phyloP scores from a whole-genome alignment of 495 filamentous ascomycete genomes.

The Stereocaulon alpinum region DNA sequence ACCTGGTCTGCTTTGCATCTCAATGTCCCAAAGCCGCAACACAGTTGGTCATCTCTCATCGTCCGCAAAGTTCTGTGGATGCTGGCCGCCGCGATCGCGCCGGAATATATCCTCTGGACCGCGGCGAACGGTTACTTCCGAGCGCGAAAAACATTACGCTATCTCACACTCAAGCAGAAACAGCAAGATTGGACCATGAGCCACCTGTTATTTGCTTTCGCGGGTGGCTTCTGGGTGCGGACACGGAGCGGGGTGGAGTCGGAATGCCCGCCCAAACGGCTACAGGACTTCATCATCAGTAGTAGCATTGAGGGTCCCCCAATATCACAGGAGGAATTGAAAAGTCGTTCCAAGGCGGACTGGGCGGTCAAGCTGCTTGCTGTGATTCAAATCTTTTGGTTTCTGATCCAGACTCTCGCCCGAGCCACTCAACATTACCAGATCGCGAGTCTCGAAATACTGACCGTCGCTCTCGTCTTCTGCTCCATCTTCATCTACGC shows the following conservation, averaged over 20 bases:
- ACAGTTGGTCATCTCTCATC: background rate
- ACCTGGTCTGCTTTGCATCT: conserved; percentile 11
- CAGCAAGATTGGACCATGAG: conserved; percentile 17
- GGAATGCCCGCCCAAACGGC: background rate
- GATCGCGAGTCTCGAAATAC: conserved; percentile 25
- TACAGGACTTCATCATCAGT: background rate
- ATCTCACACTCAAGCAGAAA: background rate
- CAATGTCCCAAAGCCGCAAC: background rate
- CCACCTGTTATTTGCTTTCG: conserved; percentile 24
- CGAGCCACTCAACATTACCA: conserved; percentile 16
- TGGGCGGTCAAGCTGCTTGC: conserved; percentile 24
- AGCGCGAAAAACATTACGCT: too few species aligned
- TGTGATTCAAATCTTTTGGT: conserved; percentile 24
- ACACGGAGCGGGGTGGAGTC: background rate
- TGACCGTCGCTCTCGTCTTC: conserved; percentile 22
- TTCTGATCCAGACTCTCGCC: conserved; percentile 21
- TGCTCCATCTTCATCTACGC: conserved; percentile 16
- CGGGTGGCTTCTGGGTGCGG: conserved; percentile 22
- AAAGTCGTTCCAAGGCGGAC: conserved; percentile 18
- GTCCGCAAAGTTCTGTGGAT: background rate
- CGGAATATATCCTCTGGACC: background rate
- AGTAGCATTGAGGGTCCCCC: background rate
- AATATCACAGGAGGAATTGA: conserved; percentile 5
- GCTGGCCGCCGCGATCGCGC: background rate
- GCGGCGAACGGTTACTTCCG: background rate